Conservation (phyloP, 495 filamentous ascomycete species). For the Aspergillus bridgeri region DNA sequence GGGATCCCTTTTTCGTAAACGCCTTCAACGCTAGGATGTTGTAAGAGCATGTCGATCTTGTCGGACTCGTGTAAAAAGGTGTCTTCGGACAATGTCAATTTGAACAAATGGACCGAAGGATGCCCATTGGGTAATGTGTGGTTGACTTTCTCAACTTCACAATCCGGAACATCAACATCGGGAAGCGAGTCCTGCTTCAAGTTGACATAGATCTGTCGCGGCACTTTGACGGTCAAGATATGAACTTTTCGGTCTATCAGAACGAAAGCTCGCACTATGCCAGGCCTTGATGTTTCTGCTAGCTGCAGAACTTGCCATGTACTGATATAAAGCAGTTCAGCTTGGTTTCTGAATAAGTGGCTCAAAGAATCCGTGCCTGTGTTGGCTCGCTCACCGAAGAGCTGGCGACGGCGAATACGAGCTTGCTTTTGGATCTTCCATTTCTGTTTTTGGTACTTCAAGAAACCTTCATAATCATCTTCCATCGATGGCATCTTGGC, state of each 20-base stretch:
- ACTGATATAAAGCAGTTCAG: constrained; percentile 80
- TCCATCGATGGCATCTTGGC: constrained; percentile 80
- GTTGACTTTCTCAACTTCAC: constrained; percentile 83
- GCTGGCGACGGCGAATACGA: constrained; percentile 76
- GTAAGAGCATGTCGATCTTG: constrained; percentile 77
- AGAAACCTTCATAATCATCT: constrained; percentile 83
- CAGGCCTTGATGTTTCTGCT: constrained; percentile 71
- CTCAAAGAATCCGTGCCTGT: constrained; percentile 70
- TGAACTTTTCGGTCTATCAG: constrained; percentile 92
- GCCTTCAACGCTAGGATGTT: constrained; percentile 92
- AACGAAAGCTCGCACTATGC: constrained; percentile 83
- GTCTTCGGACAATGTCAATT: constrained; percentile 84
- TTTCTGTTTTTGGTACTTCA: constrained; percentile 96
- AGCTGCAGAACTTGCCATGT: constrained; percentile 96
- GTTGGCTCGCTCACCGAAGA: constrained; percentile 83
- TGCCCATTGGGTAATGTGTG: constrained; percentile 94
- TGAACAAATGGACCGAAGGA: constrained; percentile 89
- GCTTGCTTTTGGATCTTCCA: constrained; percentile 98
- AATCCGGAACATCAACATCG: constrained; percentile 83
- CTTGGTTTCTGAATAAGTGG: constrained; percentile 84
- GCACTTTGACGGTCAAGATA: constrained; percentile 81
- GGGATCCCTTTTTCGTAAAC: constrained; percentile 94
- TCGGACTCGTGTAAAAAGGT: constrained; percentile 77
- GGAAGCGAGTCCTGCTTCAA: constrained; percentile 82
- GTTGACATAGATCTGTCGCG: constrained; percentile 86